Percentiles rank a stretch among this genome's conserved stretches.
These are phyloP conservation scores for Parastagonospora avenae DNA, from an alignment of 2,329 filamentous ascomycete species.

Conservation along the genomic window DNA sequence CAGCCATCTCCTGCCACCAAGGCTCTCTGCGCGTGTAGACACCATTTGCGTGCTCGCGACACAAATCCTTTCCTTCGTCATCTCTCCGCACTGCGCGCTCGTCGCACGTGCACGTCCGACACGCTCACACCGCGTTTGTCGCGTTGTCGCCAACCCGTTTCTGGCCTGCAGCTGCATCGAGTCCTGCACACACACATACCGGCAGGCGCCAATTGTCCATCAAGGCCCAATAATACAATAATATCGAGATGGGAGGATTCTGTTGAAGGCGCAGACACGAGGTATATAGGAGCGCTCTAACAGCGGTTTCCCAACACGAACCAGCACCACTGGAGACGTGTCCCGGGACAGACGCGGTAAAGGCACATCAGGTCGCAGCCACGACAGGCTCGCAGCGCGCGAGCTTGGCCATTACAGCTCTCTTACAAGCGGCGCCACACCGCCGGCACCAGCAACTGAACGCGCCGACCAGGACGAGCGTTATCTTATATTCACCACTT, in stretches of 20 bases:
- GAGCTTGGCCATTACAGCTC: slow-evolving; percentile 25
- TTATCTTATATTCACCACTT: slow-evolving; percentile 25
- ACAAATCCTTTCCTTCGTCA: slow-evolving; percentile 15
- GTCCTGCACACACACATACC: slow-evolving; percentile 12
- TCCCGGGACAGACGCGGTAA: slow-evolving; percentile 53
- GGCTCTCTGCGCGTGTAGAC: slow-evolving; percentile 26
- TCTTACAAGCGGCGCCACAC: slow-evolving; percentile 17
- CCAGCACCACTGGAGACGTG: slow-evolving; percentile 70
- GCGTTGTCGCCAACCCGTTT: slow-evolving; percentile 32
- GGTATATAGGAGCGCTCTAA: slow-evolving; percentile 78
- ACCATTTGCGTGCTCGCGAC: slow-evolving; percentile 14
- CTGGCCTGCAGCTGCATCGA: slow-evolving; percentile 28
- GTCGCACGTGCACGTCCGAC: slow-evolving; percentile 14
- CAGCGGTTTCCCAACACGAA: slow-evolving; percentile 83
- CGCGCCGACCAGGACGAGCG: slow-evolving; percentile 18
- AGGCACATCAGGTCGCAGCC: slow-evolving; percentile 20
- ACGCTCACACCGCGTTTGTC: slow-evolving; percentile 34
- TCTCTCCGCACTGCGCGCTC: slow-evolving; percentile 1
- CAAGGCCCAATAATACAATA: slow-evolving; percentile 24
- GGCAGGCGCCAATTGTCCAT: slow-evolving; percentile 7
- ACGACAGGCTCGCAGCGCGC: slow-evolving; percentile 34
- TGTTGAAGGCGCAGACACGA: slow-evolving; percentile 27
- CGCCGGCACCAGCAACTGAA: slow-evolving; percentile 17
- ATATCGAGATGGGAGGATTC: slow-evolving; percentile 31
- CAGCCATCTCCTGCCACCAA: slow-evolving; percentile 30